Evolutionary conservation across 2,329 filamentous ascomycete genomes (phyloP), one percentile per base, ranked within the genome.

Genomic region (Phoma herbarum): DNA sequence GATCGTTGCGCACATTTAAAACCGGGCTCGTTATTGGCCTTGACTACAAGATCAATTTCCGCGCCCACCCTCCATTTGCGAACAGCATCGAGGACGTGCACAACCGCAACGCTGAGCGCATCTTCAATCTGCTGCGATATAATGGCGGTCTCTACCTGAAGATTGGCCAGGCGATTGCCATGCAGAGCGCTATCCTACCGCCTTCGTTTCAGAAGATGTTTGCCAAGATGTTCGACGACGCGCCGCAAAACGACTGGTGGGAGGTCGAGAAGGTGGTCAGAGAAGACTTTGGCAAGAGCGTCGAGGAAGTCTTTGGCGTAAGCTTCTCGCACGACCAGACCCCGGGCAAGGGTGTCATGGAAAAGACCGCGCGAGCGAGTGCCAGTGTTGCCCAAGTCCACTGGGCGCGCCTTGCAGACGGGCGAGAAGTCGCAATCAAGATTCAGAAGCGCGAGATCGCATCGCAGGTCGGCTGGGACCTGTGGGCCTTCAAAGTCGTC

Each of bases 131-230:
- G 62, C 83, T 98, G 65, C 85, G 91, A 25, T 82, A 86, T 54
- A 99, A 99, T 83, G 94, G 95, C 60, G 95, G 95, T 0, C 79
- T 99, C 18, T 99, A 98, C 74, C 83, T 98, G 73, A 99, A 99
- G 84, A 97, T 99, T 58, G 95, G 95, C 0, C 95, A 99, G 82
- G 95, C 95, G 4, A 94, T 99, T 66, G 95, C 94, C 14, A 98
- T 98, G 95, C 95, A 99, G 82, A 94, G 91, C 66, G 94, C 94
- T 0, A 88, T 98, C 25, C 80, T 99, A 61, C 95, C 95, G 25
- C 91, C 93, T 0, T 93, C 97, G 77, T 98, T 98, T 69, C 93
- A 97, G 81, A 88, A 89, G 71, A 98, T 97, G 93, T 99, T 99
- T 74, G 84, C 90, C 22, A 86, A 90, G 71, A 97, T 99, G 92